Percentiles rank a stretch among this genome's conserved stretches.
Evolutionary conservation across 257 asterid genomes (phyloP).

Genomic region (Nemophila menziesii): DNA sequence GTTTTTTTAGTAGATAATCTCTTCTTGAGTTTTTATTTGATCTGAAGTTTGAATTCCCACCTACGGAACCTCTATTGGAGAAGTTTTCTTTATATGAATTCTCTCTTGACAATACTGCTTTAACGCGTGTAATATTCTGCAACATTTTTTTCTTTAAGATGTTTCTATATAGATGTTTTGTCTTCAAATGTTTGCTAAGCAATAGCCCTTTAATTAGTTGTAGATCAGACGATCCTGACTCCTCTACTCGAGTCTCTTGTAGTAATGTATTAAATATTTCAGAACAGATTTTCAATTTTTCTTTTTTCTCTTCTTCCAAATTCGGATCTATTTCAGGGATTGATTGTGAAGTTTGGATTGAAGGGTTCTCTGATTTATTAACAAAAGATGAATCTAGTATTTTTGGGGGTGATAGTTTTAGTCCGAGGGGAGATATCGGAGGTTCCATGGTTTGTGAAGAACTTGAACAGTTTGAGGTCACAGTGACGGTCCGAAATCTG

Average conservation of each 20-base stretch:
- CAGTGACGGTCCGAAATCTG: constrained; percentile 10
- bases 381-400: constrained; percentile 7
- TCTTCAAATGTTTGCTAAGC: not conserved
- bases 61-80: not conserved
- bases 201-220: constrained; percentile 9
- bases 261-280: constrained; percentile 21
- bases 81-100: constrained; percentile 9
- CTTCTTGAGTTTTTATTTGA: constrained; percentile 16
- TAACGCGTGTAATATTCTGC: constrained; percentile 6
- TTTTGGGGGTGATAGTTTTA: constrained; percentile 1
- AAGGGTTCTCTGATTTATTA: constrained; percentile 19
- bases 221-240: constrained; percentile 21
- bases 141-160: not conserved
- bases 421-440: constrained; percentile 9
- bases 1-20: constrained; percentile 17
- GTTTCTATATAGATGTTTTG: not conserved
- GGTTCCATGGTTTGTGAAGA: not conserved
- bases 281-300: constrained; percentile 7
- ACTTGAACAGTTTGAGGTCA: not conserved
- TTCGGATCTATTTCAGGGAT: constrained; percentile 4
- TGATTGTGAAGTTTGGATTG: constrained; percentile 22
- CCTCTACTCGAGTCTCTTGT: constrained; percentile 28
- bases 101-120: constrained; percentile 1
- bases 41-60: not conserved
- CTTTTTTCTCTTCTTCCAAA: constrained; percentile 10